Percentiles rank a stretch among this genome's conserved stretches.
phyloP scores from a whole-genome alignment of 176 grass and related monocot species.

The Oryza australiensis region DNA sequence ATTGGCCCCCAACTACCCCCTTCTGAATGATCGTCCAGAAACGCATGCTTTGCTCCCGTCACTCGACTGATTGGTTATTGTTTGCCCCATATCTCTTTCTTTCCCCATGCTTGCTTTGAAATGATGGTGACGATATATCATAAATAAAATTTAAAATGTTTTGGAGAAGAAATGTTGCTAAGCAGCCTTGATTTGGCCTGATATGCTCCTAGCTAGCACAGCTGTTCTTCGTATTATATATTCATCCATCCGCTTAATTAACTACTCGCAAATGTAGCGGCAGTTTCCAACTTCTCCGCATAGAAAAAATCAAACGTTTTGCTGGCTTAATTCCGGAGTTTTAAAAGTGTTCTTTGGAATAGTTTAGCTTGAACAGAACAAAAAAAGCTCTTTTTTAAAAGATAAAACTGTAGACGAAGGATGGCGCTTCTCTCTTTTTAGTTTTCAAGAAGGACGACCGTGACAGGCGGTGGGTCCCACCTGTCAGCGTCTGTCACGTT shows the following conservation, averaged over 20 bases:
- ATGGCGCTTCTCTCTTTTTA: not conserved
- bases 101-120: not conserved
- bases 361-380: not conserved
- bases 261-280: not conserved
- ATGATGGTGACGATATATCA: not conserved
- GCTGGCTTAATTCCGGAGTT: not conserved
- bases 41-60: conserved; percentile 10
- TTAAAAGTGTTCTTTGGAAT: not conserved
- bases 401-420: not conserved
- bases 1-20: conserved; percentile 8
- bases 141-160: not conserved
- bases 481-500: conserved; percentile 2
- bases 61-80: conserved; percentile 18
- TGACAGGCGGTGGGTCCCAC: not conserved
- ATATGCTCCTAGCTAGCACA: not conserved
- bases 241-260: not conserved
- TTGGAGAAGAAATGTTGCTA: not conserved
- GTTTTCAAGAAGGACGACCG: not conserved
- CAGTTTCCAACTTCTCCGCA: not conserved
- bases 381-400: not conserved
- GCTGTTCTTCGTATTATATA: not conserved
- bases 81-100: not conserved
- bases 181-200: not conserved
- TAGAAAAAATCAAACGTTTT: not conserved
- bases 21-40: conserved; percentile 2